phyloP scores from a whole-genome alignment of 208 protist species.

The Leishmania major region DNA sequence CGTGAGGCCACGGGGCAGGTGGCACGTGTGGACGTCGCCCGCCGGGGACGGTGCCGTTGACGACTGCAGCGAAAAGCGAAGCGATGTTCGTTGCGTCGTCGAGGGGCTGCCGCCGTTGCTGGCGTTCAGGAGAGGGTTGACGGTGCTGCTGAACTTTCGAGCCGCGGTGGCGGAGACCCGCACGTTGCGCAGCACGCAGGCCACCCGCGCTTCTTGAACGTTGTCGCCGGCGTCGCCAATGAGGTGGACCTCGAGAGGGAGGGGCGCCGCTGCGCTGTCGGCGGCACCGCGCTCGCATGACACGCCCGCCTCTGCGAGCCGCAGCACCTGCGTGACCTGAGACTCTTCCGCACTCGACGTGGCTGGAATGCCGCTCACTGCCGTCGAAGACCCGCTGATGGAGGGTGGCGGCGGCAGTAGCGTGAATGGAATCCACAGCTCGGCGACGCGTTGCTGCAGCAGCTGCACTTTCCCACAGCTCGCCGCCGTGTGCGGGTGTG shows the following conservation, averaged over 20 bases:
- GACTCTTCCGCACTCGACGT: not conserved
- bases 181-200: slow-evolving; percentile 32
- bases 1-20: slow-evolving; percentile 42
- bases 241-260: slow-evolving; percentile 20
- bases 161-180: slow-evolving; percentile 13
- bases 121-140: too few species aligned
- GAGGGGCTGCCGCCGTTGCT: not conserved
- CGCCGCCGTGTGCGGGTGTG: not conserved
- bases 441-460: slow-evolving; percentile 23
- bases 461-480: not conserved
- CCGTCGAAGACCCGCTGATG: not conserved
- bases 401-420: slow-evolving; percentile 4
- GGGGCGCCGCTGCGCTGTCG: not conserved
- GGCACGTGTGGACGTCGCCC: slow-evolving; percentile 32
- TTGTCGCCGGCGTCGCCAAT: slow-evolving; percentile 5
- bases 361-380: too few species aligned
- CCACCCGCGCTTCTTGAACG: slow-evolving; percentile 5
- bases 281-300: not conserved
- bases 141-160: not conserved
- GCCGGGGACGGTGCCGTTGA: slow-evolving; percentile 25
- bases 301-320: not conserved
- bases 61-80: slow-evolving; percentile 25
- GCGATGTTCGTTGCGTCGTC: not conserved
- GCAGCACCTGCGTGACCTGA: not conserved
- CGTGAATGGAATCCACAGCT: slow-evolving; percentile 29